phyloP scores from a whole-genome alignment of 768 basidiomycete species.

The Lentinula detonsa region DNA sequence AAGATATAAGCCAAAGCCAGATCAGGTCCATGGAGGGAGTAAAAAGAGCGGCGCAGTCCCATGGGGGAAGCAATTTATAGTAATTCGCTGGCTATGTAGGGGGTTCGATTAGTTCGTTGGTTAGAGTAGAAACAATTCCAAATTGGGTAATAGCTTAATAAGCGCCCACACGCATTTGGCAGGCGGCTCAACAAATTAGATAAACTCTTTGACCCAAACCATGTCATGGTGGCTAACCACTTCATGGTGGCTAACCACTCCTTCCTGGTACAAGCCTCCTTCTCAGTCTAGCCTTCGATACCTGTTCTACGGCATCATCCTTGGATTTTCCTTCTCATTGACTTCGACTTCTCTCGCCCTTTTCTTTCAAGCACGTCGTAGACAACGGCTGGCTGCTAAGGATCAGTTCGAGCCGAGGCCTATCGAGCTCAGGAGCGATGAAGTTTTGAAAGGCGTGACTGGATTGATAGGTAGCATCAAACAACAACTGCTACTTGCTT shows the following conservation, averaged over 20 bases:
- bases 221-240: background rate
- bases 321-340: slow-evolving; percentile 74
- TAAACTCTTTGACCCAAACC: background rate
- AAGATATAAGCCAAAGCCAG: background rate
- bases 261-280: slow-evolving; percentile 17
- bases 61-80: background rate
- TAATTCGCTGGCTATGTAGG: background rate
- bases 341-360: slow-evolving; percentile 61
- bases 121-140: background rate
- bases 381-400: slow-evolving; percentile 27
- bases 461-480: slow-evolving; percentile 68
- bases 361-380: slow-evolving; percentile 45
- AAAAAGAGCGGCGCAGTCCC: background rate
- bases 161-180: background rate
- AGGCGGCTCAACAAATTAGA: too few relatives aligned
- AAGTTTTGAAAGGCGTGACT: slow-evolving; percentile 72
- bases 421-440: slow-evolving; percentile 70
- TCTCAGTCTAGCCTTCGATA: slow-evolving; percentile 23
- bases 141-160: background rate
- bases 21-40: background rate
- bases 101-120: background rate
- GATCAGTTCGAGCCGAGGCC: slow-evolving; percentile 41
- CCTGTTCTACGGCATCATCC: slow-evolving; percentile 46
- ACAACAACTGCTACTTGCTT: background rate
- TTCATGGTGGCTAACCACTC: background rate